Percentiles rank a stretch among this genome's conserved stretches.
phyloP scores from a whole-genome alignment of 345 rosid genomes.

The Isatis tinctoria region DNA sequence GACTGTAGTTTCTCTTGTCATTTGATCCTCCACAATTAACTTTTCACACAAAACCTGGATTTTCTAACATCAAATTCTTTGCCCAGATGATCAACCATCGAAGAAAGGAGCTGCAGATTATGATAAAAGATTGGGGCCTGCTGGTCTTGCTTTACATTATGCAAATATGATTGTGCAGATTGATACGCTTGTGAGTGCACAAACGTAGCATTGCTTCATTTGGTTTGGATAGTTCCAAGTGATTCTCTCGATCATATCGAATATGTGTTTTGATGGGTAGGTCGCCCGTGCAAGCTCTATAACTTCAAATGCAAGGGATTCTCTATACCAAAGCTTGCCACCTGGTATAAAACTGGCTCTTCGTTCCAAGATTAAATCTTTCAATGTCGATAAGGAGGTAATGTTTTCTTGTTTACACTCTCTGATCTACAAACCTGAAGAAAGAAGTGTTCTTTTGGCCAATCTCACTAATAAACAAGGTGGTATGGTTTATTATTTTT shows the following conservation, averaged over 20 bases:
- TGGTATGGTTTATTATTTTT: conserved; percentile 1
- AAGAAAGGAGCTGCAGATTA: conserved; percentile 30
- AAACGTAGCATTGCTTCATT: conserved; percentile 8
- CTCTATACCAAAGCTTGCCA: conserved; percentile 80
- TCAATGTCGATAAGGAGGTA: conserved; percentile 60
- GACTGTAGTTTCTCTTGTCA: neutral
- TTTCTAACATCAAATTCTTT: neutral
- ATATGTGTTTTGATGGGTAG: conserved; percentile 35
- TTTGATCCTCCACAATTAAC: neutral
- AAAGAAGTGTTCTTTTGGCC: neutral
- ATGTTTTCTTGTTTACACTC: neutral
- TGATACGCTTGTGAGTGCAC: conserved; percentile 68
- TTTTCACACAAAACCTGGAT: neutral
- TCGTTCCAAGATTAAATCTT: conserved; percentile 60
- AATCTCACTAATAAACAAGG: neutral
- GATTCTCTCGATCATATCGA: neutral
- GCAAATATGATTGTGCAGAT: conserved; percentile 76
- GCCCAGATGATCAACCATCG: conserved; percentile 29
- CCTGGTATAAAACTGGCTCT: conserved; percentile 67
- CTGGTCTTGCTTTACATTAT: conserved; percentile 87
- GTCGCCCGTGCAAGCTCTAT: conserved; percentile 77
- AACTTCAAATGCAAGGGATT: conserved; percentile 79
- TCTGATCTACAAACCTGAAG: neutral
- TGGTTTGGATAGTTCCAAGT: conserved; percentile 6
- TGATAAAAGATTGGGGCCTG: conserved; percentile 61